phyloP scores from a whole-genome alignment of 2,329 filamentous ascomycete species.

The Pestalotiopsis sp. region DNA sequence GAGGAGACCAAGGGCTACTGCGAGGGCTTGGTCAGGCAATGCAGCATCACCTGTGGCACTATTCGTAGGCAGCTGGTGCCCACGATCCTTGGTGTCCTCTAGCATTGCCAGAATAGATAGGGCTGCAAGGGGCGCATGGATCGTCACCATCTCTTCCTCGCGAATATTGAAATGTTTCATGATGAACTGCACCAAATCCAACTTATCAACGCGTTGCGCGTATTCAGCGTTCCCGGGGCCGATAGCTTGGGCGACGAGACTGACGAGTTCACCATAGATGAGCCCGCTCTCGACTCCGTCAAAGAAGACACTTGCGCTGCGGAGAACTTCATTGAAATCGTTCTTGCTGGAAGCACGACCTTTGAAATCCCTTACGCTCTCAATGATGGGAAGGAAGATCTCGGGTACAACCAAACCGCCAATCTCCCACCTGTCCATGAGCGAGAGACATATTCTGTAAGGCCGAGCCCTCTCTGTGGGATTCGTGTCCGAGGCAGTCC shows the following conservation, averaged over 20 bases:
- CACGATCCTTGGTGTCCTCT: constrained; percentile 50
- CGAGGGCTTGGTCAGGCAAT: constrained; percentile 9
- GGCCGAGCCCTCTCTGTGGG: constrained; percentile 77
- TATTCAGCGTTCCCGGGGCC: constrained; percentile 44
- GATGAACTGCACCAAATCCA: constrained; percentile 80
- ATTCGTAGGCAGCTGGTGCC: constrained; percentile 19
- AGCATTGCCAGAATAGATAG: constrained; percentile 67
- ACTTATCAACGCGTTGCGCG: constrained; percentile 59
- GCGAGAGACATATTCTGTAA: constrained; percentile 87
- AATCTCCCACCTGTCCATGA: constrained; percentile 99
- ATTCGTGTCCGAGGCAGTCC: constrained; percentile 47
- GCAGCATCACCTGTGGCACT: constrained; percentile 23
- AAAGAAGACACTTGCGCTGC: constrained; percentile 94
- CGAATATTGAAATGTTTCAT: constrained; percentile 86
- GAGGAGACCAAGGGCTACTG: constrained; percentile 57
- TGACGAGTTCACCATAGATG: constrained; percentile 83
- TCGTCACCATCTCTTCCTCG: constrained; percentile 92
- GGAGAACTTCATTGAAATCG: constrained; percentile 83
- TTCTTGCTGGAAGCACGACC: constrained; percentile 62
- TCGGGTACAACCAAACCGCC: constrained; percentile 86
- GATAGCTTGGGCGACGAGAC: constrained; percentile 65
- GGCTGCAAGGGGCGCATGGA: constrained; percentile 78
- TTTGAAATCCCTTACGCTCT: constrained; percentile 78
- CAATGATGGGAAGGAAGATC: constrained; percentile 84
- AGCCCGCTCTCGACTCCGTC: constrained; percentile 94